Base-by-base conservation (phyloP, 2,329 filamentous ascomycete species). In the Lachnellula cervina region DNA sequence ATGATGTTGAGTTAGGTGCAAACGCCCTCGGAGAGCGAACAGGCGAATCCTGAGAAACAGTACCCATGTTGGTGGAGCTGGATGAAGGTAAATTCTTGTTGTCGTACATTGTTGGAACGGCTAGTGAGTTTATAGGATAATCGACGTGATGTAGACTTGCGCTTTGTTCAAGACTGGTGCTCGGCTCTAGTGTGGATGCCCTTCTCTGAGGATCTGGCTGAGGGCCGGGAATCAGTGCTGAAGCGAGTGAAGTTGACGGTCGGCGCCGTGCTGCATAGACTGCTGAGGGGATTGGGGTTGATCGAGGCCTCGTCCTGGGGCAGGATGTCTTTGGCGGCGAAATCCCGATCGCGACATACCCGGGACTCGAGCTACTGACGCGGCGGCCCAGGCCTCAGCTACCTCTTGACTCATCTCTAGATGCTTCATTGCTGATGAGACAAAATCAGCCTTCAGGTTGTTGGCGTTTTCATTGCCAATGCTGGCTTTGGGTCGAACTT, bases 11-110 rank as follows among this genome's bases (percentile, higher is more conserved):
- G 68, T 89, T 89, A 32, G 91, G 91, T 38, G 90, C 84, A 59
- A 90, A 95, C 69, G 83, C 77, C 67, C 84, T 83, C 57, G 80
- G 77, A 66, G 89, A 83, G 63, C 84, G 82, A 65, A 92, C 77
- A 63, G 87, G 75, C 62, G 96, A 78, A 67, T 96, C 90, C 72
- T 89, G 86, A 19, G 91, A 96, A 59, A 96, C 82, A 43, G 91
- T 96, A 65, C 80, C 82, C 68, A 83, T 68, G 69, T 83, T 80
- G 68, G 73, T 72, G 51, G 78, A 76, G 70, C 77, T 79, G 40
- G 73, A 73, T 1, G 65, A 63, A 44, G 64, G 66, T 17, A 63
- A 43, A 54, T 67, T 66, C 54, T 61, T 76, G 57, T 66, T 72
- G 64, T 84, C 82, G 71, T 81, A 81, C 49, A 75, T 73, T 35